Evolutionary conservation across 768 basidiomycete species (phyloP), one percentile per base, ranked within the genome.

Genomic region (Sporobolomyces pararoseus): DNA sequence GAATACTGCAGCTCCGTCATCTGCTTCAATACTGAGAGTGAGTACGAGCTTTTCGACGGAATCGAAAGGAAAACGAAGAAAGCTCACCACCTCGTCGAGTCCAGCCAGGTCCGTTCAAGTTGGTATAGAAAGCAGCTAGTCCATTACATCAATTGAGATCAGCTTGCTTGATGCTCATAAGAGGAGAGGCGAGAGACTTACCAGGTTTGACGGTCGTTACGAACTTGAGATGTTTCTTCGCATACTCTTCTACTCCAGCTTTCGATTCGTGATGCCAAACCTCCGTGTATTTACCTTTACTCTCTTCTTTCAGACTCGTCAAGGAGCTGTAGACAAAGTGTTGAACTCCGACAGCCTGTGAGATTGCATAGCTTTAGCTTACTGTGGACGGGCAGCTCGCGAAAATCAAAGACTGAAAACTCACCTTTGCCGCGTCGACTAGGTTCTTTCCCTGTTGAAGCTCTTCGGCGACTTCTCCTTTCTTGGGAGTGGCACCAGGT

Each of bases 281-380:
- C 5, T 67, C 31, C 4, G 57, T 42, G 60, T 51, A 55, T 62
- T 72, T 66, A 19, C 74, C 74, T 31, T 52, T 37, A 13, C 39
- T 63, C 29, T 42, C 6, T 14, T 44, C 32, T 21, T 35, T 13
- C 49, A 53, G 5, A 29, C 39, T 51, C 17, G 57, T 58, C 13
- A 75, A 55, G 0, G 54, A 50, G 16, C 68, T 71, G 60, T 66
- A 77, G 47, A 75, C 63, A 44, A 77, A 62, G 44, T 65, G 71
- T 66, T 75, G 49, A 51, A 75, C 67, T 7, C 35, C 63, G 23
- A 19, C 62, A 2, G 49, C 69, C 47, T 72, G 31, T 21, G 19
- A 12, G 25, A 4, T n/a, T n/a, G n/a, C n/a, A n/a, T n/a, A n/a
- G n/a, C n/a, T n/a, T n/a, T n/a, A n/a, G n/a, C n/a, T 34, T 21